A percentile compares a stretch with the other conserved stretches of the same genome.
phyloP scores from a whole-genome alignment of 2,329 filamentous ascomycete genomes.

The Helotiales sp. region DNA sequence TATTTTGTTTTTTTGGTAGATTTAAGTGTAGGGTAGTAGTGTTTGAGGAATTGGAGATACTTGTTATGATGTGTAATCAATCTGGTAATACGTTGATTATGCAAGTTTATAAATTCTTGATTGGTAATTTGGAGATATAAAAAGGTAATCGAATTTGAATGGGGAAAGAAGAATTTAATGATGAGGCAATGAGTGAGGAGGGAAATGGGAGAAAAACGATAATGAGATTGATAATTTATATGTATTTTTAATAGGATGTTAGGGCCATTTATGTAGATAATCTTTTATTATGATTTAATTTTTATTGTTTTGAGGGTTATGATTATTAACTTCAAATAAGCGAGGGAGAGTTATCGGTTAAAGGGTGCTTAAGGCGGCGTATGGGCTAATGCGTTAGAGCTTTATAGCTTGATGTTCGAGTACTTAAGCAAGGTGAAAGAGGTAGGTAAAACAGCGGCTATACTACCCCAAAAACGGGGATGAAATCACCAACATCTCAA shows the following conservation, averaged over 20 bases:
- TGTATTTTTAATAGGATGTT: neutral
- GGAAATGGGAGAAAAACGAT: neutral
- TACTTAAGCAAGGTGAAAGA: neutral
- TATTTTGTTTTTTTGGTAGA: neutral
- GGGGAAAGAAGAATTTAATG: neutral
- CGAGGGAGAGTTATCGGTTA: neutral
- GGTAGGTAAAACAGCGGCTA: slow-evolving; percentile 8
- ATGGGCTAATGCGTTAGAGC: slow-evolving; percentile 1
- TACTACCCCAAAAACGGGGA: slow-evolving; percentile 3
- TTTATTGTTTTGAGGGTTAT: neutral
- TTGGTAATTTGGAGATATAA: neutral
- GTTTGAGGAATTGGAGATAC: neutral
- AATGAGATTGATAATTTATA: neutral
- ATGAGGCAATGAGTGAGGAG: neutral
- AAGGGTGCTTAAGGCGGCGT: neutral
- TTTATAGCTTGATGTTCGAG: neutral
- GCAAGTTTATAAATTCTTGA: neutral
- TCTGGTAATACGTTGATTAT: neutral
- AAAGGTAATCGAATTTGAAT: neutral
- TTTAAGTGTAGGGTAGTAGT: neutral
- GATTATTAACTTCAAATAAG: neutral
- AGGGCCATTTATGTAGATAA: neutral
- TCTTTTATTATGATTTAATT: neutral
- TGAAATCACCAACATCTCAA: slow-evolving; percentile 1
- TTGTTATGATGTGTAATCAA: neutral